phyloP scores from a whole-genome alignment of 768 basidiomycete species.

The Leccinum truebloodii region DNA sequence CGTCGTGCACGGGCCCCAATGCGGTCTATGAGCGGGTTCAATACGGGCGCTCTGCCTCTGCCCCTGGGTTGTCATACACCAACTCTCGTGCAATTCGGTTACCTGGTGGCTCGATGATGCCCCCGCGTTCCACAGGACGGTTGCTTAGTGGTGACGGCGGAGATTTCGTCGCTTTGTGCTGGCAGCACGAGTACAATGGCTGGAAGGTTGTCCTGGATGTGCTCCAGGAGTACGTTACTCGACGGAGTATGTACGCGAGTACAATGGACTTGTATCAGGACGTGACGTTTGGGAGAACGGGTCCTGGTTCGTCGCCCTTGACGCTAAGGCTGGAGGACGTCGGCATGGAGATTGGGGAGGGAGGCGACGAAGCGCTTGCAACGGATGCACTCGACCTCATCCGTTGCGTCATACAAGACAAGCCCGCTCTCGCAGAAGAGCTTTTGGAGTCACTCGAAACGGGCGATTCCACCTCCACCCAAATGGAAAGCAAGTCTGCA shows the following conservation, averaged over 20 bases:
- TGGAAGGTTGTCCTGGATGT: slow-evolving; percentile 88
- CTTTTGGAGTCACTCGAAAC: slow-evolving; percentile 68
- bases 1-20: slow-evolving; percentile 63
- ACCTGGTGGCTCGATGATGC: slow-evolving; percentile 75
- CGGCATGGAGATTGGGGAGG: slow-evolving; percentile 66
- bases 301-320: slow-evolving; percentile 37
- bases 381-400: slow-evolving; percentile 80
- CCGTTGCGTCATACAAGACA: slow-evolving; percentile 72
- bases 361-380: slow-evolving; percentile 64
- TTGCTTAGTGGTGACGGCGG: slow-evolving; percentile 72
- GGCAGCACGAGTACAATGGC: slow-evolving; percentile 82
- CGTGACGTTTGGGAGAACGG: slow-evolving; percentile 51
- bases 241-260: slow-evolving; percentile 46
- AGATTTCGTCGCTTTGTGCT: slow-evolving; percentile 66
- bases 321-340: slow-evolving; percentile 63
- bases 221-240: slow-evolving; percentile 72
- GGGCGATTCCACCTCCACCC: slow-evolving; percentile 28
- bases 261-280: slow-evolving; percentile 48
- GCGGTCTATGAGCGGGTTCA: slow-evolving; percentile 71
- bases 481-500: slow-evolving; percentile 55
- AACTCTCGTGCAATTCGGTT: slow-evolving; percentile 69
- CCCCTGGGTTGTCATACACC: slow-evolving; percentile 56
- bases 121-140: slow-evolving; percentile 67
- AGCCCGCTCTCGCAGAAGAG: slow-evolving; percentile 59
- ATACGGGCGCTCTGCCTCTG: slow-evolving; percentile 49